Base-by-base conservation (phyloP, 2,329 filamentous ascomycete genomes). In the Pyricularia sp. region DNA sequence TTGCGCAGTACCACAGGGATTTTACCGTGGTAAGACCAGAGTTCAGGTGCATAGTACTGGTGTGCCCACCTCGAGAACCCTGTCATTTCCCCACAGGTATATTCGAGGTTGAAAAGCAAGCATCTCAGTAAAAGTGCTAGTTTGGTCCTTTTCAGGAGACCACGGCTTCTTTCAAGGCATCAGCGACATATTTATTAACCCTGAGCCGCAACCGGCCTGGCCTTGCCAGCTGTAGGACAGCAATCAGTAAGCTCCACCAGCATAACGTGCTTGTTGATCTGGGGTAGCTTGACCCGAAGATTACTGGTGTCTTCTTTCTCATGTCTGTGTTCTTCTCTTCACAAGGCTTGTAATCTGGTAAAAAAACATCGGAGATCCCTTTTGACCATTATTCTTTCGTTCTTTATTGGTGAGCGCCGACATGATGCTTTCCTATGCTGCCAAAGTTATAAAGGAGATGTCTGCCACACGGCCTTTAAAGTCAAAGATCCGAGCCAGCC, bases 1-100 rank as follows among this genome's bases (percentile, higher is more conserved):
- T n/a, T n/a, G n/a, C n/a, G n/a, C n/a, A n/a, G n/a, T n/a, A n/a
- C n/a, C n/a, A n/a, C n/a, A n/a, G n/a, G n/a, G n/a, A n/a, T n/a
- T n/a, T n/a, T n/a, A n/a, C n/a, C n/a, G n/a, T n/a, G n/a, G n/a
- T n/a, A n/a, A n/a, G n/a, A n/a, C n/a, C n/a, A n/a, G n/a, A n/a
- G n/a, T n/a, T n/a, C n/a, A n/a, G 25, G 63, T 33, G 30, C 64
- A 0, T 70, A 75, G 23, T 75, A 76, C 50, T 81, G 79, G 79
- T 75, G 76, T 6, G 71, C 75, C 3, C 80, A 80, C 64, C 70
- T 80, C 63, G 70, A 76, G 2, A 75, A 72, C 0, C 76, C 77
- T 0, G 79, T 80, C 0, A 71, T 71, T 80, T 80, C 58, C 66
- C 72, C 1, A 69, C 75, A n/a, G 78, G 78, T 0, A 69, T 76